Percentiles rank a stretch among this genome's conserved stretches.
Evolutionary conservation across 1,284 basidiomycete genomes (phyloP).

Genomic region (Phlebopus sp.): DNA sequence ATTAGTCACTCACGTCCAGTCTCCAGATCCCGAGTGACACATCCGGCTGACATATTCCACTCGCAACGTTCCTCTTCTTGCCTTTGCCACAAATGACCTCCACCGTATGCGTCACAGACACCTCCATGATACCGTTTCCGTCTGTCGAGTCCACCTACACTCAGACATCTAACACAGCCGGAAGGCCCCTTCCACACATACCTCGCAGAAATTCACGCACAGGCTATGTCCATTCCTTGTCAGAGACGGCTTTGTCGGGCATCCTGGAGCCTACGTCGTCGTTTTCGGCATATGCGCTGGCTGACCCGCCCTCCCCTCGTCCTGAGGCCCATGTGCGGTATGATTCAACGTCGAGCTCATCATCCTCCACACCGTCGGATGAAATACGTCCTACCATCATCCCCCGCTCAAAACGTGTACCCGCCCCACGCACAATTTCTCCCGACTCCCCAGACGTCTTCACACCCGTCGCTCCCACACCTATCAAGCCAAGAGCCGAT

Average conservation of each 20-base stretch:
- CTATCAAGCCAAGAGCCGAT: constrained; percentile 29
- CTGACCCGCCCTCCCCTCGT: constrained; percentile 13
- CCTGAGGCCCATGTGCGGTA: constrained; percentile 17
- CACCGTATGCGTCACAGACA: constrained; percentile 32
- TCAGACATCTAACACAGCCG: constrained; percentile 49
- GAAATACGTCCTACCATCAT: constrained; percentile 30
- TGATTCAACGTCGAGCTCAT: constrained; percentile 34
- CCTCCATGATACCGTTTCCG: constrained; percentile 37
- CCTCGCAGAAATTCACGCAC: constrained; percentile 16
- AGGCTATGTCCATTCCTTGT: constrained; percentile 9
- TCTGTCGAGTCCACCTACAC: constrained; percentile 29
- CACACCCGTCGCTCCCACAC: constrained; percentile 41
- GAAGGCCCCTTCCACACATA: constrained; percentile 42
- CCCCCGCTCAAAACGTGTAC: constrained; percentile 36
- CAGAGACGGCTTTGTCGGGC: constrained; percentile 14
- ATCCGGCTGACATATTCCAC: neutral
- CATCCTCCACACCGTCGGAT: constrained; percentile 33
- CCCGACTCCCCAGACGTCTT: constrained; percentile 10
- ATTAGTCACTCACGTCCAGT: neutral
- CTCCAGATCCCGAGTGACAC: neutral
- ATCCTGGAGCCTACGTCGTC: neutral
- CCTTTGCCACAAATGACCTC: constrained; percentile 21
- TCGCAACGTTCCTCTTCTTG: neutral
- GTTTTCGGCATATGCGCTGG: neutral
- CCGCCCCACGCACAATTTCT: constrained; percentile 28